Base-by-base conservation (phyloP, 2,329 filamentous ascomycete genomes). In the Paraphaeosphaeria sporulosa region DNA sequence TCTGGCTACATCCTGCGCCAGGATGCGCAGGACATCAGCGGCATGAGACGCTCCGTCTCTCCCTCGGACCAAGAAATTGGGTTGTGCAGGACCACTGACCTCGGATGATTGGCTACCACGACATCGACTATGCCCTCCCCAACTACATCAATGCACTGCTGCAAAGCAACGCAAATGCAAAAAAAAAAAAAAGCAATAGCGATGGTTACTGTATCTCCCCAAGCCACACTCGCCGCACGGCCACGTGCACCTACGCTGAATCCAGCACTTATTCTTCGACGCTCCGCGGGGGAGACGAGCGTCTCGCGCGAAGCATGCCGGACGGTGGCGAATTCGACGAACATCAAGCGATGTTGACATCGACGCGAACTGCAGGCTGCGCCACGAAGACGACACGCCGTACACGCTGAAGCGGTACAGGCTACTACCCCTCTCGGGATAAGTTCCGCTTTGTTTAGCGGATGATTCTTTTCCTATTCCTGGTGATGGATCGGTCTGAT, bases 231-330 rank as follows among this genome's bases (percentile, higher is more conserved):
- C 51, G 38, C 38, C 30, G 30, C 30, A 32, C 38, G 51, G 38
- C 40, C 51, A 44, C 51, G 51, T 54, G 40, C 50, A 30, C 38
- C 51, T 54, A 54, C 51, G 38, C 40, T 54, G 51, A 54, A 54
- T 54, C 38, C 38, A 19, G 10, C 25, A 25, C 27, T 44, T 23
- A n/a, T 54, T 44, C 51, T 54, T 43, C 40, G 51, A 54, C 51
- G 51, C 38, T 53, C 38, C 51, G 43, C 25, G 21, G 12, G 23
- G 40, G 15, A 32, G 51, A 54, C 51, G 27, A 44, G 38, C 40
- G 51, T 44, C 3, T 12, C 34, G 25, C 25, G 25, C 25, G 25
- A n/a, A 4, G 25, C 34, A 21, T 21, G 7, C 15, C 10, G 27
- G 21, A 13, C 21, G 6, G 34, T 21, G 17, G 34, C 23, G 49